Percentiles rank a stretch among this genome's conserved stretches.
Conservation (phyloP, 2,329 filamentous ascomycete genomes). For the Diaporthe ampelina region DNA sequence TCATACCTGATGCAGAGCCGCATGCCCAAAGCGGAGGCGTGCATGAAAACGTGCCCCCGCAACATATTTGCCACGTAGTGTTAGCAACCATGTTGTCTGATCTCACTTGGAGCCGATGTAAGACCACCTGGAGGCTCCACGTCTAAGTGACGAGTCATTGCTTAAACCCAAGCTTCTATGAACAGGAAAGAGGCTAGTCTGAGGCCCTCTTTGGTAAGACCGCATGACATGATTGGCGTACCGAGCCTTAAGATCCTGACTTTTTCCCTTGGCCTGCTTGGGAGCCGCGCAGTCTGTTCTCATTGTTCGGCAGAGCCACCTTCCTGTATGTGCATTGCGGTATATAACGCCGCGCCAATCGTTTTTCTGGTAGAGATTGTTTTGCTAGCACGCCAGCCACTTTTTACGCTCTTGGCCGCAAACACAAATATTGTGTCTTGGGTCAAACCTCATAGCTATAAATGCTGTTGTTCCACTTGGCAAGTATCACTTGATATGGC, state of each 20-base stretch:
- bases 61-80: neutral
- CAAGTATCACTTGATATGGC: neutral
- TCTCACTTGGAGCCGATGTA: neutral
- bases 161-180: conserved; percentile 10
- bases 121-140: neutral
- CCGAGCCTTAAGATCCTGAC: neutral
- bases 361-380: neutral
- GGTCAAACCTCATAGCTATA: neutral
- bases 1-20: too few relatives aligned
- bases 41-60: neutral
- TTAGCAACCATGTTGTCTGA: neutral
- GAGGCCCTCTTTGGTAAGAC: neutral
- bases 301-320: too few relatives aligned
- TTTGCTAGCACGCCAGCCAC: neutral
- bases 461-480: conserved; percentile 11
- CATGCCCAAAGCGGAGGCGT: neutral
- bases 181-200: neutral
- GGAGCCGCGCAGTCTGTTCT: neutral
- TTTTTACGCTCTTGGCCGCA: conserved; percentile 9
- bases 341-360: neutral
- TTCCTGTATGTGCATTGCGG: too few relatives aligned
- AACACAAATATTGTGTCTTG: neutral
- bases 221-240: conserved; percentile 14
- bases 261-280: conserved; percentile 13
- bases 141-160: conserved; percentile 5